Evolutionary conservation across 2,329 filamentous ascomycete genomes (phyloP), one percentile per base, ranked within the genome.

Genomic region (Penicillium sp.): DNA sequence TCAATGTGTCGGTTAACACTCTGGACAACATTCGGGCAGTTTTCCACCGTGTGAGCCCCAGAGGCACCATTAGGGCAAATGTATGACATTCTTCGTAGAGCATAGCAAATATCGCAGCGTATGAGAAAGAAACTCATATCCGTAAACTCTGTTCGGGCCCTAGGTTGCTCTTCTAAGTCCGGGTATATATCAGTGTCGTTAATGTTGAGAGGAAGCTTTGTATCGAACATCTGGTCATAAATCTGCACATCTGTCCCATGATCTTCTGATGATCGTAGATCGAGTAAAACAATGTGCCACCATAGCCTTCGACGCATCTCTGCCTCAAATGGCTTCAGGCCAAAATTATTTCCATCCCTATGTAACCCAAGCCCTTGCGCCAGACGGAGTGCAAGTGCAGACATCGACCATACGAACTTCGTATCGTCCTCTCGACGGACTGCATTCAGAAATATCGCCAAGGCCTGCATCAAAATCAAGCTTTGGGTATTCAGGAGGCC

Each of bases 401-500:
- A 73, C 75, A 82, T 73, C 7, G 79, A 75, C 78, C 79, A 80
- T 5, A 80, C 76, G 63, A 78, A 77, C 50, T 78, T 77, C 26
- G 76, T 73, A 53, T 79, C 71, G 66, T 80, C 74, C 66, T 79
- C 72, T 62, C 73, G 72, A 52, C 76, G 76, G 11, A 79, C 65
- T 81, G 76, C 72, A 48, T 88, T 84, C 26, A 90, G 73, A 69
- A 89, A 90, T 41, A 89, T 76, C 9, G 87, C 79, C 44, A 88
- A 84, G 0, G 88, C 85, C 72, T 90, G 88, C 17, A 90, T 75
- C 9, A 89, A 82, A 44, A 87, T 78, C 21, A 87, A 77, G 69
- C 88, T 88, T 61, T 88, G 85, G 7, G 85, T 88, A 60, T 83
- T 86, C 1, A 91, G 71, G 55, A 90, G 84, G 64, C 87, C 85